phyloP scores from a whole-genome alignment of 2,329 filamentous ascomycete species.

The Fusarium equiseti region DNA sequence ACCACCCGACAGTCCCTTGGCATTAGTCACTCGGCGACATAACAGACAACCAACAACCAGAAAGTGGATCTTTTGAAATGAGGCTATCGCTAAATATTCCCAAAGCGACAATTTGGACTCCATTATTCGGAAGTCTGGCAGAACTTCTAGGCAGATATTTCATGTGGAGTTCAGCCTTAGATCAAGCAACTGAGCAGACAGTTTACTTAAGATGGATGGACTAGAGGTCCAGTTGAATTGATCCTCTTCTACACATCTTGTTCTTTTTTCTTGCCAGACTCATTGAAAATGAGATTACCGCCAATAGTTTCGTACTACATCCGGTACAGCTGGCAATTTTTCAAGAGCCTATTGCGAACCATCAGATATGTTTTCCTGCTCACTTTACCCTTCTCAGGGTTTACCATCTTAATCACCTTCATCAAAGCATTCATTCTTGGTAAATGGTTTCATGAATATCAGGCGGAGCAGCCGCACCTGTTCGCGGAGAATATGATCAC shows the following conservation, averaged over 20 bases:
- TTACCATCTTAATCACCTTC: neutral
- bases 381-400: neutral
- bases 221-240: neutral
- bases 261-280: neutral
- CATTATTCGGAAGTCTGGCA: neutral
- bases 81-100: neutral
- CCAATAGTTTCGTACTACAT: rapidly evolving
- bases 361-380: rapidly evolving
- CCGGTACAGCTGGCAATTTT: neutral
- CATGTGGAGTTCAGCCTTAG: neutral
- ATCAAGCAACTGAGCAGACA: rapidly evolving
- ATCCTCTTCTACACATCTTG: neutral
- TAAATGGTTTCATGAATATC: neutral
- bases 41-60: neutral
- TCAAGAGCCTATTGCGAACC: rapidly evolving
- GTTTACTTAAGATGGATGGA: neutral
- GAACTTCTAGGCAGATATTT: neutral
- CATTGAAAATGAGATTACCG: neutral
- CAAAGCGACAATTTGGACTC: neutral
- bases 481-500: neutral
- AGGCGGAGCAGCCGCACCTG: rapidly evolving
- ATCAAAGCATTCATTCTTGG: neutral
- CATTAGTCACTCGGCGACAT: neutral
- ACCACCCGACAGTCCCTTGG: neutral
- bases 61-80: neutral